A percentile compares a stretch with the other conserved stretches of the same genome.
phyloP scores from a whole-genome alignment of 73 alveolate species.

The Stentor coeruleus region DNA sequence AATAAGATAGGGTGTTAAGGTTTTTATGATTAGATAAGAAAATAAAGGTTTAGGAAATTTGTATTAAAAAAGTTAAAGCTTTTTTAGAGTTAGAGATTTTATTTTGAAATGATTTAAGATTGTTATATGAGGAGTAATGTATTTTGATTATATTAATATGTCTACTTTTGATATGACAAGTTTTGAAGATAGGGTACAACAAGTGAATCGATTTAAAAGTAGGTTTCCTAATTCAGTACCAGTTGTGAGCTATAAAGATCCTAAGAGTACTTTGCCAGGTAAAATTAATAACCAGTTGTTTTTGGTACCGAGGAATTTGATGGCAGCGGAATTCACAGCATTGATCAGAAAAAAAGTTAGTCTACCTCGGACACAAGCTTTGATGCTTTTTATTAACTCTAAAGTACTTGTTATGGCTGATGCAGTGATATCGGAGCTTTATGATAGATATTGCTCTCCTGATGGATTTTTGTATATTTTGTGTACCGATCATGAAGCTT shows the following conservation, averaged over 20 bases:
- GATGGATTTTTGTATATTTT: conserved; percentile 25
- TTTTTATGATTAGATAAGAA: no score
- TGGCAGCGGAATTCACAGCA: conserved; percentile 6
- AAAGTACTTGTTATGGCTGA: not conserved
- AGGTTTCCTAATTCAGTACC: not conserved
- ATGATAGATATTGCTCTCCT: not conserved
- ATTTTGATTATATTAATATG: not conserved
- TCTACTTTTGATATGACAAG: not conserved
- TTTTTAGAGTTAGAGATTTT: no score
- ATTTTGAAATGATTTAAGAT: no score
- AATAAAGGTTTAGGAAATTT: no score
- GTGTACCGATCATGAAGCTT: conserved; percentile 16
- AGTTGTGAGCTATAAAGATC: not conserved
- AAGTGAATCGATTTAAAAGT: not conserved
- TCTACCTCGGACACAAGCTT: conserved; percentile 10
- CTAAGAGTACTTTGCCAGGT: not conserved
- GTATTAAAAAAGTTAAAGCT: no score
- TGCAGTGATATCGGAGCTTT: not conserved
- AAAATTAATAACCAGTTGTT: conserved; percentile 5
- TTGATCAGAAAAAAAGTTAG: conserved; percentile 16
- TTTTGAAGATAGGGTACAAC: conserved; percentile 16
- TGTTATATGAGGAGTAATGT: no score
- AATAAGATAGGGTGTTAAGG: no score
- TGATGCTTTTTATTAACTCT: not conserved
- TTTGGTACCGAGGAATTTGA: not conserved